Conservation (phyloP, 495 filamentous ascomycete species). For the Achaetomiella virescens region DNA sequence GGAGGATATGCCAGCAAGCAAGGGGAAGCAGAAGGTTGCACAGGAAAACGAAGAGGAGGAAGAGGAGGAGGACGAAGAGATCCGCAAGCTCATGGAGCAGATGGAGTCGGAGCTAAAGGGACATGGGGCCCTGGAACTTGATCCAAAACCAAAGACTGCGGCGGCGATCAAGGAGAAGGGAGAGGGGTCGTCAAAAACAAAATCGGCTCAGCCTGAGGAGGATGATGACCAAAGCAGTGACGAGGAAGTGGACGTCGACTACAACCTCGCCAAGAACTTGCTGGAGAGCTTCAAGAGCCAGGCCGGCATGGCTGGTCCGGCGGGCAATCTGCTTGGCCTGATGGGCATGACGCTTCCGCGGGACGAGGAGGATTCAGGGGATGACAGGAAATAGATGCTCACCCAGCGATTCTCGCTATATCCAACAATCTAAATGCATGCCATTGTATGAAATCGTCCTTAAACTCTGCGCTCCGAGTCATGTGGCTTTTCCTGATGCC, state of each 20-base stretch:
- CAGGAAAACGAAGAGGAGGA: slow-evolving; percentile 26
- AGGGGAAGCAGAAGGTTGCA: slow-evolving; percentile 11
- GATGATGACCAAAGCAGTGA: slow-evolving; percentile 38
- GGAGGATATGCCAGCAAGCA: slow-evolving; percentile 10
- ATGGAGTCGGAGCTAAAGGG: slow-evolving; percentile 79
- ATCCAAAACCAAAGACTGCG: slow-evolving; percentile 28
- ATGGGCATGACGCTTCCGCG: slow-evolving; percentile 76
- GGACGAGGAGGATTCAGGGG: slow-evolving; percentile 56
- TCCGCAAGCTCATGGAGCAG: slow-evolving; percentile 62
- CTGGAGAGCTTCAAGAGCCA: slow-evolving; percentile 90
- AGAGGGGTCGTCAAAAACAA: slow-evolving; percentile 7
- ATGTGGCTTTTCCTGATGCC: no score
- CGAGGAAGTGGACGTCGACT: slow-evolving; percentile 65
- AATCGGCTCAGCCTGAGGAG: slow-evolving; percentile 13
- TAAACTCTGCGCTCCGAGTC: no score
- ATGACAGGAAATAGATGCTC: not conserved
- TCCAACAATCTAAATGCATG: not conserved
- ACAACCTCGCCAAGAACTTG: slow-evolving; percentile 83
- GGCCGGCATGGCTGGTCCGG: slow-evolving; percentile 74
- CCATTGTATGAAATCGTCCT: not conserved
- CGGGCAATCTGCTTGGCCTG: slow-evolving; percentile 75
- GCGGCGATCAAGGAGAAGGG: slow-evolving; percentile 14
- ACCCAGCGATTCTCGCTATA: not conserved
- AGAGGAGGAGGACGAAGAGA: slow-evolving; percentile 61
- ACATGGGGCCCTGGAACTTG: slow-evolving; percentile 66